phyloP scores from a whole-genome alignment of 768 basidiomycete genomes.

The Tylopilus subfusipes region DNA sequence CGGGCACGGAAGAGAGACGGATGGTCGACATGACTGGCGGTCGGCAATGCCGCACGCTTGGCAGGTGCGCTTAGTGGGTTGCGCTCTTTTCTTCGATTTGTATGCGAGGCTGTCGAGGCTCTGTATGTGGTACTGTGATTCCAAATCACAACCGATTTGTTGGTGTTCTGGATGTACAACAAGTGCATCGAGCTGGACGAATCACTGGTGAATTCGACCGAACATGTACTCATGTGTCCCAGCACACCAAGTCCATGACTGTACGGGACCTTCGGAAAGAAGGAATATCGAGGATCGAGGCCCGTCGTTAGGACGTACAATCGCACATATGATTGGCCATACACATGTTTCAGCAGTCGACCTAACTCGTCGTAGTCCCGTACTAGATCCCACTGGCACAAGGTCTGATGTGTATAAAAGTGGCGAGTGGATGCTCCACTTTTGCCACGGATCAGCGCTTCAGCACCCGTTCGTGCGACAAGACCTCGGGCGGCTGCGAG shows the following conservation, averaged over 20 bases:
- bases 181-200: too few species aligned
- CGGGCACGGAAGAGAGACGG: conserved; percentile 2
- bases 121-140: not conserved
- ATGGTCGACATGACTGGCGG: not conserved
- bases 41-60: not conserved
- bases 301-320: too few species aligned
- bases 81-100: conserved; percentile 19
- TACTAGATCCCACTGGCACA: not conserved
- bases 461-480: conserved; percentile 5
- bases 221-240: too few species aligned
- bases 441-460: not conserved
- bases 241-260: too few species aligned
- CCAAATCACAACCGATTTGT: not conserved
- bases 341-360: not conserved
- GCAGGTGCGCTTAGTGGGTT: conserved; percentile 6
- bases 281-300: too few species aligned
- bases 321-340: too few species aligned
- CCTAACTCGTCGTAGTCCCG: not conserved
- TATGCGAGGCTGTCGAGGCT: not conserved
- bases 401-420: not conserved
- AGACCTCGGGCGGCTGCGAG: not conserved
- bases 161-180: too few species aligned
- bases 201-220: too few species aligned
- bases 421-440: not conserved
- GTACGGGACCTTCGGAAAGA: too few species aligned